Base-by-base conservation (phyloP, 345 rosid species). In the Camelina laxa region DNA sequence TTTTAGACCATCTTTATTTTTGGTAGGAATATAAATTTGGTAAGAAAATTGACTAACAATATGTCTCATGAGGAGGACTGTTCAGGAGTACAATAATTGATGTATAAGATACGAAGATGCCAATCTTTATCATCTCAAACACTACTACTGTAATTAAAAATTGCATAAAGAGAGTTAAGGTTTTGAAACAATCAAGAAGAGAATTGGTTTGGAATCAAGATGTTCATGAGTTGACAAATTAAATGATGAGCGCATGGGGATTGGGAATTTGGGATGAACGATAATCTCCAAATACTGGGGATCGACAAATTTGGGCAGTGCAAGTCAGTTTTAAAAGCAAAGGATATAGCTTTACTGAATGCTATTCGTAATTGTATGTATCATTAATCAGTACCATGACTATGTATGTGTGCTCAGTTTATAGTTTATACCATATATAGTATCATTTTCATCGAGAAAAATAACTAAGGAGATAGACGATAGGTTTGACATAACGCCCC, bases 1-100 rank as follows among this genome's bases (percentile, higher is more conserved):
- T 55, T 56, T 55, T 65, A 13, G 68, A 53, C 38, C 75, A 69
- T 69, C 69, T 75, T 50, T 75, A 68, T 41, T 44, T 22, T 51
- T 51, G 57, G 41, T 67, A 53, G 67, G 69, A 60, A 51, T 50
- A 41, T 44, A 11, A 49, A 39, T 68, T 19, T 44, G 39, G 69
- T 48, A n/a, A 8, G n/a, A 53, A 50, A 36, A 13, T 39, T 60
- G 63, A 74, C 44, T 74, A 66, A 33, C 15, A 33, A 56, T 56
- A 33, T 33, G 53, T 38, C 9, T 13, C 48, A 5, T 14, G 48
- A 14, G 48, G 7, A 5, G 48, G 48, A 42, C 42, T 39, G 42
- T 39, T 39, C 42, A 39, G 11, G 42, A 11, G 42, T 39, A 3
- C 42, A 39, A 39, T 39, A 39, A 39, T 11, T 39, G 42, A 39